Percentiles rank a stretch among this genome's conserved stretches.
phyloP scores from a whole-genome alignment of 1,284 basidiomycete genomes.

The Ustilago shanxiensis region DNA sequence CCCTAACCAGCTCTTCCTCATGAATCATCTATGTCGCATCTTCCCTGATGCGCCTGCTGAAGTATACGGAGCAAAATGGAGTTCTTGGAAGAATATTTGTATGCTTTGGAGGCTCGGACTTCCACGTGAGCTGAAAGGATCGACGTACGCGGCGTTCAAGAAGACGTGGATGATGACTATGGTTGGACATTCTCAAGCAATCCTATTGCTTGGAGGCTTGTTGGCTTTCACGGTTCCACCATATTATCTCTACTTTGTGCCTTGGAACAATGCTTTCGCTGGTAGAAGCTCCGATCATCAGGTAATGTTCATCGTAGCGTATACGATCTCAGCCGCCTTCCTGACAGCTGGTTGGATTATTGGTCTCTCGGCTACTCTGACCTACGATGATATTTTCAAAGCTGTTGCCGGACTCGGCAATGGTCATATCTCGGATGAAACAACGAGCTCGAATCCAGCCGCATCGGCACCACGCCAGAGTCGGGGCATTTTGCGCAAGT shows the following conservation, averaged over 20 bases:
- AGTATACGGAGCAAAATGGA: neutral
- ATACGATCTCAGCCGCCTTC: conserved; percentile 15
- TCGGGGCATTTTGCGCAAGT: neutral
- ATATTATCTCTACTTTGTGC: conserved; percentile 9
- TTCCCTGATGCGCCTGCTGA: conserved; percentile 7
- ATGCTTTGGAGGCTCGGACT: conserved; percentile 18
- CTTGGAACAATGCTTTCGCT: neutral
- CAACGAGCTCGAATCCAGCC: neutral
- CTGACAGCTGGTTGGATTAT: conserved; percentile 8
- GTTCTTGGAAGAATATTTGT: neutral
- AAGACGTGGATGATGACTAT: conserved; percentile 33
- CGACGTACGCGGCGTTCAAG: conserved; percentile 15
- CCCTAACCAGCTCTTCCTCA: conserved; percentile 27
- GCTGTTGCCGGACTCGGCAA: conserved; percentile 12
- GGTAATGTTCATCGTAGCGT: conserved; percentile 20
- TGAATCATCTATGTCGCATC: conserved; percentile 22
- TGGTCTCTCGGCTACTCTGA: conserved; percentile 10
- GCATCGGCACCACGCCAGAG: neutral
- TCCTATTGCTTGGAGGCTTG: conserved; percentile 3
- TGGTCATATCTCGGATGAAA: neutral
- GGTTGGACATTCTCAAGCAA: conserved; percentile 7
- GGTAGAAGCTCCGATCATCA: conserved; percentile 7
- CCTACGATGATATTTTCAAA: conserved; percentile 25
- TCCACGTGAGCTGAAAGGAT: conserved; percentile 8
- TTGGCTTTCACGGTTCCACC: neutral